Evolutionary conservation across 2,329 filamentous ascomycete genomes (phyloP), one percentile per base, ranked within the genome.

Genomic region (Colletotrichum neosansevieriae): DNA sequence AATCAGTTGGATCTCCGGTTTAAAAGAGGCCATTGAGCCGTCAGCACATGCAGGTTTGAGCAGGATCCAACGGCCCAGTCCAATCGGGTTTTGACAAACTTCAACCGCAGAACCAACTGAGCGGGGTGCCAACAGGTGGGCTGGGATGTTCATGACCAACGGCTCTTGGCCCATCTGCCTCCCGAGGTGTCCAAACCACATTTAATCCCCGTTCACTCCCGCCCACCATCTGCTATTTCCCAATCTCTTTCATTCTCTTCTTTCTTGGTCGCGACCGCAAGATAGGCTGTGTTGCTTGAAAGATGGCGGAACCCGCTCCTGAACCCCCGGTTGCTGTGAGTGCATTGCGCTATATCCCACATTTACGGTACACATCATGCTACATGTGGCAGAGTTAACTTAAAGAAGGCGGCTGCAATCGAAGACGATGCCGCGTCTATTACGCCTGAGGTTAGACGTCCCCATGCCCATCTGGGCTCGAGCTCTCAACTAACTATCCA

Each of bases 1-100:
- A 51, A 32, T 34, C 49, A 51, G 49, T 17, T 51, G 24, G 24
- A 51, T 17, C 49, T 51, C 49, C 49, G 49, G 49, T 34, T 51
- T 51, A n/a, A 51, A 51, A 32, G 13, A 51, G 49, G 49, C 49
- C 49, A 51, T 72, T 51, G 29, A 51, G 24, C 49, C 49, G 49
- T 51, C 24, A 32, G 21, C 21, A 51, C 15, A 34, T 51, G 49
- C 49, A 51, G 49, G 24, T 51, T 11, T 51, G 24, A 49, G 49
- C 7, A 51, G 6, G 49, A 51, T 51, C 15, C 24, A 51, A 32
- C 49, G 29, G 29, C 17, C 9, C 50, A 53, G 50, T 53, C 50
- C 50, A 53, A 53, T 53, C 24, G 29, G 50, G 12, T 17, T 19
- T 53, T 34, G 50, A 36, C 50, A 53, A 53, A 53, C 50, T 53